A percentile compares a stretch with the other conserved stretches of the same genome.
phyloP scores from a whole-genome alignment of 306 rosid species.

The Nissolia schottii region DNA sequence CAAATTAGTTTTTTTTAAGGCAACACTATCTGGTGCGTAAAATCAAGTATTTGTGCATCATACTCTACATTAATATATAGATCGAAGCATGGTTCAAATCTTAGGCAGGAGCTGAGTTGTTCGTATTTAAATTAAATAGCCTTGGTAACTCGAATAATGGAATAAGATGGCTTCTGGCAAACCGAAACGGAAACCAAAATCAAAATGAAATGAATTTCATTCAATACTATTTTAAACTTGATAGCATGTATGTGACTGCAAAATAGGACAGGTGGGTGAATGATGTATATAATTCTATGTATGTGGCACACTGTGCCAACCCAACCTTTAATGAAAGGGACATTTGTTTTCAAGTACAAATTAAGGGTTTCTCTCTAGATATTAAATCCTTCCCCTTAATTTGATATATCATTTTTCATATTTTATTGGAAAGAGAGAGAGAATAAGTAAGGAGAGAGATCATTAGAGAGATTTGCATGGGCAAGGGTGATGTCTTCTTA shows the following conservation, averaged over 20 bases:
- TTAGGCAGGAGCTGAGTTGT: too few relatives aligned
- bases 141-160: too few relatives aligned
- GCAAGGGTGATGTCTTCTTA: constrained; percentile 8
- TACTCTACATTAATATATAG: too few relatives aligned
- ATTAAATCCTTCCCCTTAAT: not conserved
- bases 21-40: too few relatives aligned
- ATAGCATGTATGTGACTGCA: not conserved
- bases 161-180: too few relatives aligned
- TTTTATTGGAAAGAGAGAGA: not conserved
- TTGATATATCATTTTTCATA: not conserved
- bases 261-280: not conserved
- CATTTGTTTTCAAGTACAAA: not conserved
- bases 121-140: too few relatives aligned
- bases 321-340: not conserved
- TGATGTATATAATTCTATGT: not conserved
- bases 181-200: too few relatives aligned
- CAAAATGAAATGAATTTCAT: too few relatives aligned
- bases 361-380: not conserved
- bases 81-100: too few relatives aligned
- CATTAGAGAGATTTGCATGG: too few relatives aligned
- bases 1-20: too few relatives aligned
- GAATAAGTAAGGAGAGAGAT: not conserved
- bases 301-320: not conserved
- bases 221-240: not conserved
- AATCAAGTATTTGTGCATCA: too few relatives aligned